Evolutionary conservation across 2,329 filamentous ascomycete species (phyloP).

Genomic region (Daldinia sp.): DNA sequence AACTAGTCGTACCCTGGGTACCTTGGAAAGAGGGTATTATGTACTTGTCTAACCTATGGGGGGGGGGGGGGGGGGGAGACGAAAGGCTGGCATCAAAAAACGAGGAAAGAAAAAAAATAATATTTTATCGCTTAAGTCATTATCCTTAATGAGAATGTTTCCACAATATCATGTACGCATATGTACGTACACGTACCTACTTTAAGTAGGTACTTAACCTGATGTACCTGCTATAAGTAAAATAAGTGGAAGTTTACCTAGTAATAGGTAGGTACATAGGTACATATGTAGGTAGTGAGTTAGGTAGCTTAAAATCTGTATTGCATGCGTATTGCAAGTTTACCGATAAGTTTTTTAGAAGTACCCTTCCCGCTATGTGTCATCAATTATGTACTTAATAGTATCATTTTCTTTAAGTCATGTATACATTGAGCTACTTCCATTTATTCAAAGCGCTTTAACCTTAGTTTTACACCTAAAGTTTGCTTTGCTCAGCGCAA

Average conservation of each 20-base stretch:
- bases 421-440: too few relatives aligned
- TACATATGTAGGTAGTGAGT: neutral
- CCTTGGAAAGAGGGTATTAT: slow-evolving; percentile 1
- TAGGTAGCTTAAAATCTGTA: neutral
- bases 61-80: neutral
- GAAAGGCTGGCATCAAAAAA: slow-evolving; percentile 3
- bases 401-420: too few relatives aligned
- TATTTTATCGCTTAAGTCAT: slow-evolving; percentile 24
- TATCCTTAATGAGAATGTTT: slow-evolving; percentile 9
- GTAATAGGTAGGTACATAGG: too few relatives aligned
- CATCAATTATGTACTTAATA: too few relatives aligned
- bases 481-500: neutral
- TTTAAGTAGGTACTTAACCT: too few relatives aligned
- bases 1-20: slow-evolving; percentile 8
- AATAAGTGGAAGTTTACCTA: neutral
- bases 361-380: too few relatives aligned
- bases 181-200: slow-evolving; percentile 9
- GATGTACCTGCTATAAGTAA: neutral
- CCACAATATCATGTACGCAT: slow-evolving; percentile 3
- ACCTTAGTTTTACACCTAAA: too few relatives aligned
- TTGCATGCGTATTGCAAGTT: neutral
- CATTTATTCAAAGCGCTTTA: too few relatives aligned
- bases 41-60: slow-evolving; percentile 13
- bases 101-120: slow-evolving; percentile 2
- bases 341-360: too few relatives aligned